Evolutionary conservation across 768 basidiomycete species (phyloP).

Genomic region (Auricularia sp.): DNA sequence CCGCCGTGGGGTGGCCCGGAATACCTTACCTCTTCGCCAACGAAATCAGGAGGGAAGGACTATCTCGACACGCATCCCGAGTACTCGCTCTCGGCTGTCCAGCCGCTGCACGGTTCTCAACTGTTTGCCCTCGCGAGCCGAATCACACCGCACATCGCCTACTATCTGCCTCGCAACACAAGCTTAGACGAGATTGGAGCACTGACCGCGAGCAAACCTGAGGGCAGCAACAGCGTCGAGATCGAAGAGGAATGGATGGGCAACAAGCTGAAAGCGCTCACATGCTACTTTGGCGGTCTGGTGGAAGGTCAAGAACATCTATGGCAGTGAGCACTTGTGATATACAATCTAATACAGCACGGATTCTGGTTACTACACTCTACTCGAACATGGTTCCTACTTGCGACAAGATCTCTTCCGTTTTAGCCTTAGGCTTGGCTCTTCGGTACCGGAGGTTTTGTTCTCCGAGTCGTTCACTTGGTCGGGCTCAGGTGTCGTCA

Average conservation of each 20-base stretch:
- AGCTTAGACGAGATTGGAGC: conserved; percentile 60
- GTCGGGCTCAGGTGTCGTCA: background rate
- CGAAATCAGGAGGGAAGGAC: background rate
- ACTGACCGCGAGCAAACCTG: conserved; percentile 24
- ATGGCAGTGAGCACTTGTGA: conserved; percentile 18
- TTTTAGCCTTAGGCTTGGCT: background rate
- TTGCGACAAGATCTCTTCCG: background rate
- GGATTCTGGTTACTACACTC: background rate
- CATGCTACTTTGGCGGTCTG: conserved; percentile 88
- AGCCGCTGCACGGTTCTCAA: conserved; percentile 73
- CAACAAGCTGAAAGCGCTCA: conserved; percentile 83
- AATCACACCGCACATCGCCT: conserved; percentile 78
- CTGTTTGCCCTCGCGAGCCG: conserved; percentile 65
- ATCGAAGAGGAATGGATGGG: conserved; percentile 98
- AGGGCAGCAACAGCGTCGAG: conserved; percentile 32
- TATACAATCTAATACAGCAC: background rate
- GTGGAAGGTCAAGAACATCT: conserved; percentile 55
- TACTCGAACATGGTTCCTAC: background rate
- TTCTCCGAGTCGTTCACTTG: background rate
- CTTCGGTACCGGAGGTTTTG: background rate
- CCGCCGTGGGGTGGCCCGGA: conserved; percentile 93
- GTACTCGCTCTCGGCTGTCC: conserved; percentile 63
- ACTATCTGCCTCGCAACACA: conserved; percentile 80
- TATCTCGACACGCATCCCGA: conserved; percentile 28
- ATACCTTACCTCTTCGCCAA: conserved; percentile 35